Evolutionary conservation across 495 filamentous ascomycete genomes (phyloP).

Genomic region (Geoglossum glabrum): DNA sequence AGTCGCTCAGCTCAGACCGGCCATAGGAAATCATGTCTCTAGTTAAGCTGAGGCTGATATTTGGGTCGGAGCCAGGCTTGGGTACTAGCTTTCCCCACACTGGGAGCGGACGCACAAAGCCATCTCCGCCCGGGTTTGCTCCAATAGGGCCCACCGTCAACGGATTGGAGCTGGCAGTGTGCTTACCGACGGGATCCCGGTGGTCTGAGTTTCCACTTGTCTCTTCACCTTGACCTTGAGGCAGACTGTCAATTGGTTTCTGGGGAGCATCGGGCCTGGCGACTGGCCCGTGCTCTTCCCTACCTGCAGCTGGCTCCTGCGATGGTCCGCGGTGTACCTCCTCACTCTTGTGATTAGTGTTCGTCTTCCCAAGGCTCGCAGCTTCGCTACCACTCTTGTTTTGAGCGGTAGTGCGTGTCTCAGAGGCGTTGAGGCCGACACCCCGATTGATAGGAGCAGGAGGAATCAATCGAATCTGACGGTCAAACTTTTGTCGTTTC

Average conservation of each 20-base stretch:
- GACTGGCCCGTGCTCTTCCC: background rate
- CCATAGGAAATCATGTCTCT: slow-evolving; percentile 55
- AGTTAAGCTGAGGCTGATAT: slow-evolving; percentile 40
- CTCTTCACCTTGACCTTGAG: background rate
- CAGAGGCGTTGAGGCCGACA: slow-evolving; percentile 11
- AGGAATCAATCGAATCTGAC: background rate
- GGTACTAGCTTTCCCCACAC: slow-evolving; percentile 25
- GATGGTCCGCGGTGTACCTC: too few relatives aligned
- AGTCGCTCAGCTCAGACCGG: slow-evolving; percentile 36
- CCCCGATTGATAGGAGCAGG: background rate
- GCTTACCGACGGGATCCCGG: background rate
- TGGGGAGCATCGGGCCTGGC: background rate
- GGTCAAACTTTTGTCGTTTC: slow-evolving; percentile 1
- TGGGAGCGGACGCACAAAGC: slow-evolving; percentile 21
- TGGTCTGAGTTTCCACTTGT: background rate
- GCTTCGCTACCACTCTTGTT: background rate
- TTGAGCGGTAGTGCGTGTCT: background rate
- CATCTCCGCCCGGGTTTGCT: slow-evolving; percentile 10
- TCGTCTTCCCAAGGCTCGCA: too few relatives aligned
- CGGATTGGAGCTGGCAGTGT: background rate
- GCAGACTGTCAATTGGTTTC: background rate
- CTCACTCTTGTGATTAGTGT: too few relatives aligned
- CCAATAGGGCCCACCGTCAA: background rate
- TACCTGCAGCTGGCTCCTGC: background rate
- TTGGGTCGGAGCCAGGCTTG: slow-evolving; percentile 26